These are phyloP conservation scores for Psidium friedrichsthalianum DNA, from an alignment of 345 rosid genomes.

Conservation along the genomic window DNA sequence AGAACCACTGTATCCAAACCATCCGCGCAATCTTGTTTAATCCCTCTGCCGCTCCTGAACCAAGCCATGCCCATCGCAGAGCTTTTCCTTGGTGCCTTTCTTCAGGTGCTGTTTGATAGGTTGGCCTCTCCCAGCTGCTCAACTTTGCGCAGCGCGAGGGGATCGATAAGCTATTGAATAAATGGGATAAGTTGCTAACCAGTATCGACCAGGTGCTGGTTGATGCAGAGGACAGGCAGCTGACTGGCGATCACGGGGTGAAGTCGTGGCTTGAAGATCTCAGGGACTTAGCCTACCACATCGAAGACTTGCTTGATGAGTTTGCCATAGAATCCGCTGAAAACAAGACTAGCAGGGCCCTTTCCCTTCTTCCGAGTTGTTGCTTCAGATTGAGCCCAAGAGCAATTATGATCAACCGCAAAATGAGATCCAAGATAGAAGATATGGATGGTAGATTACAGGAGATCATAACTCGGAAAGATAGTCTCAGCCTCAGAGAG, in stretches of 20 bases:
- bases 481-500: neutral
- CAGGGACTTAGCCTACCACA: neutral
- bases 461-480: neutral
- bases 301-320: neutral
- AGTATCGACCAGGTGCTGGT: neutral
- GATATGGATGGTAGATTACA: neutral
- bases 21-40: neutral
- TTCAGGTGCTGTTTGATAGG: neutral
- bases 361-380: neutral
- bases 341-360: neutral
- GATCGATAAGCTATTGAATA: neutral
- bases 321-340: neutral
- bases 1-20: neutral
- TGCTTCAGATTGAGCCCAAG: neutral
- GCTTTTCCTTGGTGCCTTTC: neutral
- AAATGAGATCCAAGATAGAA: conserved; percentile 3
- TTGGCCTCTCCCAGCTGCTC: neutral
- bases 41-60: neutral
- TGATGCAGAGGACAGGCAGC: neutral
- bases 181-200: neutral
- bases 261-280: neutral
- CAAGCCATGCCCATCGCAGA: neutral
- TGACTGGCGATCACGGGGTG: neutral
- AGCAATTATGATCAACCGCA: neutral
- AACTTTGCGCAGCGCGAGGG: neutral